Conservation (phyloP, 1,284 basidiomycete species). For the Rhodotorula sp. region DNA sequence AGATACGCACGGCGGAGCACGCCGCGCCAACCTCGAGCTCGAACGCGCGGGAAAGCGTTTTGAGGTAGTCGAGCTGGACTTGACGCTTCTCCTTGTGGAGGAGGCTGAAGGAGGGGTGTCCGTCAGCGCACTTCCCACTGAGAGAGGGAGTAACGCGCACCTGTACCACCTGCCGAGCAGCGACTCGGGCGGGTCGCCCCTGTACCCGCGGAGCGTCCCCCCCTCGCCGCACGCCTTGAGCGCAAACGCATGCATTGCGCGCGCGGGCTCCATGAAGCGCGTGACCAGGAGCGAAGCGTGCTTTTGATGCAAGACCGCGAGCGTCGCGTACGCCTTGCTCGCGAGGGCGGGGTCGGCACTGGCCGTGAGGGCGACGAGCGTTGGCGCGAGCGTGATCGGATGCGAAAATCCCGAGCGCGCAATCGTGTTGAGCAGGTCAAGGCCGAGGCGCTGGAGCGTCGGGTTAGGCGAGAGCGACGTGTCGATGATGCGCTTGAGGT, state of each 20-base stretch:
- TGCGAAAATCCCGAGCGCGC: slow-evolving; percentile 94
- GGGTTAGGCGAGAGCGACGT: slow-evolving; percentile 68
- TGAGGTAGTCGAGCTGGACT: slow-evolving; percentile 81
- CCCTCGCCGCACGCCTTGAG: slow-evolving; percentile 58
- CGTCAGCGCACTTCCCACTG: background rate
- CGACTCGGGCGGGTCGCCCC: slow-evolving; percentile 63
- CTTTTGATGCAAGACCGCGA: slow-evolving; percentile 80
- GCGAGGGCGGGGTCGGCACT: slow-evolving; percentile 65
- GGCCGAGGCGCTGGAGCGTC: slow-evolving; percentile 76
- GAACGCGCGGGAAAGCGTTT: slow-evolving; percentile 75
- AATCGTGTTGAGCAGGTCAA: slow-evolving; percentile 88
- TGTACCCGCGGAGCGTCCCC: slow-evolving; percentile 53
- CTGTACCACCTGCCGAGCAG: slow-evolving; percentile 83
- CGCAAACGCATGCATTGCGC: slow-evolving; percentile 81
- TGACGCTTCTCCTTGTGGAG: slow-evolving; percentile 86
- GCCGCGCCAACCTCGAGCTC: slow-evolving; percentile 60
- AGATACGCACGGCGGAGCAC: slow-evolving; percentile 54
- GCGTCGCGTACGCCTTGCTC: slow-evolving; percentile 74
- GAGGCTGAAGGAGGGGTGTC: slow-evolving; percentile 47
- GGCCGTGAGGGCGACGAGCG: slow-evolving; percentile 91
- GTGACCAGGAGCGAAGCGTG: slow-evolving; percentile 86
- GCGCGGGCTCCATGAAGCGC: slow-evolving; percentile 76
- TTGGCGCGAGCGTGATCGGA: slow-evolving; percentile 85
- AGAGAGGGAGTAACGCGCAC: background rate
- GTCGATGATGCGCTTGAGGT: slow-evolving; percentile 76